phyloP scores from a whole-genome alignment of 2,329 filamentous ascomycete species.

The Pseudogymnoascus sp. region DNA sequence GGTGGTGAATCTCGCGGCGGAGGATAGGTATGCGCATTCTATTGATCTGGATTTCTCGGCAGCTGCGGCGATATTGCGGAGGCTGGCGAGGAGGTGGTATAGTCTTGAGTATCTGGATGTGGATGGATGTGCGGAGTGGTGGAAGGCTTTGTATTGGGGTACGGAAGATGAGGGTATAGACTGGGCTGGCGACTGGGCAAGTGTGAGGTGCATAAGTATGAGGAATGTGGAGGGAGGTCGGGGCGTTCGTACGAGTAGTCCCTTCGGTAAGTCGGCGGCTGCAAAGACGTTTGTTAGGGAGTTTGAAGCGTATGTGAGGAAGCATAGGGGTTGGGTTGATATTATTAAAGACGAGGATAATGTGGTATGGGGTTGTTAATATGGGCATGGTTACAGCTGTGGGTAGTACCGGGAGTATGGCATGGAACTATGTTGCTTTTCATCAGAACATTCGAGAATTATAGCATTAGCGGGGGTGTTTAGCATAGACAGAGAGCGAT shows the following conservation, averaged over 20 bases:
- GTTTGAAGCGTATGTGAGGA: neutral
- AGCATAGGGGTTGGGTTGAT: neutral
- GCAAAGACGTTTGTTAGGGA: neutral
- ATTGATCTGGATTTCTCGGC: slow-evolving; percentile 53
- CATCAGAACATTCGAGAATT: too few relatives aligned
- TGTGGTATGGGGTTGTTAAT: neutral
- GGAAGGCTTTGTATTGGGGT: slow-evolving; percentile 16
- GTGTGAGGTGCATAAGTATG: neutral
- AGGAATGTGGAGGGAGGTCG: neutral
- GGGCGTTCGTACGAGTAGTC: neutral
- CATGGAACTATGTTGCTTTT: neutral
- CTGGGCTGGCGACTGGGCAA: neutral
- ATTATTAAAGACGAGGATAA: neutral
- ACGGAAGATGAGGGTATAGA: neutral
- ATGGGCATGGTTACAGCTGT: neutral
- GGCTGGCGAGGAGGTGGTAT: slow-evolving; percentile 46
- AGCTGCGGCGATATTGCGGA: slow-evolving; percentile 45
- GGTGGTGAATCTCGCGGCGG: slow-evolving; percentile 44
- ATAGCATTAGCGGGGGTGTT: neutral
- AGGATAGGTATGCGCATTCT: slow-evolving; percentile 47
- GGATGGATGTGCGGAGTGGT: slow-evolving; percentile 50
- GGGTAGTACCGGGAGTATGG: neutral
- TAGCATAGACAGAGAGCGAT: too few relatives aligned
- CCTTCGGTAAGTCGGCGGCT: neutral
- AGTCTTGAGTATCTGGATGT: slow-evolving; percentile 52